Conservation (phyloP, 2,329 filamentous ascomycete species). For the Akanthomyces lecanii region DNA sequence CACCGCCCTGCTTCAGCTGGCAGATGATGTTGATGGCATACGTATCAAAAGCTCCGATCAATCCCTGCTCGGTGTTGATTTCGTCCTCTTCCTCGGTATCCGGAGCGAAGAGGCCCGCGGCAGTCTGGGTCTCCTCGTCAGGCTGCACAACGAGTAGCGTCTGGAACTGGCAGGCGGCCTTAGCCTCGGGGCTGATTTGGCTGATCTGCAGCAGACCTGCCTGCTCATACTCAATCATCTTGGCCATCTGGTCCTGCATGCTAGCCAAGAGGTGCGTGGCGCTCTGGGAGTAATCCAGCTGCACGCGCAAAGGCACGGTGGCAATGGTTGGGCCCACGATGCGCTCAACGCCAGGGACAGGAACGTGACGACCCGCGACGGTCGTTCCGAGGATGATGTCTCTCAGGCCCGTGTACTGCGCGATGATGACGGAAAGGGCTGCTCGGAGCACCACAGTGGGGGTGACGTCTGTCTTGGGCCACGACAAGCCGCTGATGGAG, state of each 20-base stretch:
- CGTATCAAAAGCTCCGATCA: constrained; percentile 19
- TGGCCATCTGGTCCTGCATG: constrained; percentile 24
- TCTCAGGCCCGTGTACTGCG: constrained; percentile 30
- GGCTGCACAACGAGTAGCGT: constrained; percentile 21
- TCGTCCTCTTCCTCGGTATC: constrained; percentile 8
- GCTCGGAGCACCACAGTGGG: constrained; percentile 24
- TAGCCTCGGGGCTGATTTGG: constrained; percentile 14
- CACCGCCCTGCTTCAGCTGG: constrained; percentile 17
- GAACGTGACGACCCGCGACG: constrained; percentile 26
- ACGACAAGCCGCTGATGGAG: neutral
- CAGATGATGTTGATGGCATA: constrained; percentile 19
- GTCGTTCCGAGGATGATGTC: constrained; percentile 30
- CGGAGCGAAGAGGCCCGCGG: neutral
- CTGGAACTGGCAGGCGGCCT: constrained; percentile 19
- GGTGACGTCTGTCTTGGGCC: constrained; percentile 17
- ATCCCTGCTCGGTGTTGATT: neutral
- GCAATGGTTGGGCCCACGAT: constrained; percentile 28
- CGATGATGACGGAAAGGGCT: constrained; percentile 32
- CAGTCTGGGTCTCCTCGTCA: neutral
- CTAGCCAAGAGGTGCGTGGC: neutral
- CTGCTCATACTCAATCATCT: constrained; percentile 28
- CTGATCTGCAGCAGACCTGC: constrained; percentile 29
- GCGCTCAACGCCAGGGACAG: constrained; percentile 24
- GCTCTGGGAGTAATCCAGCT: constrained; percentile 13
- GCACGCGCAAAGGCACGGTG: constrained; percentile 24